Percentiles rank a stretch among this genome's conserved stretches.
Conservation (phyloP, 352 stramenopile species). For the Phytophthora podocarpi region DNA sequence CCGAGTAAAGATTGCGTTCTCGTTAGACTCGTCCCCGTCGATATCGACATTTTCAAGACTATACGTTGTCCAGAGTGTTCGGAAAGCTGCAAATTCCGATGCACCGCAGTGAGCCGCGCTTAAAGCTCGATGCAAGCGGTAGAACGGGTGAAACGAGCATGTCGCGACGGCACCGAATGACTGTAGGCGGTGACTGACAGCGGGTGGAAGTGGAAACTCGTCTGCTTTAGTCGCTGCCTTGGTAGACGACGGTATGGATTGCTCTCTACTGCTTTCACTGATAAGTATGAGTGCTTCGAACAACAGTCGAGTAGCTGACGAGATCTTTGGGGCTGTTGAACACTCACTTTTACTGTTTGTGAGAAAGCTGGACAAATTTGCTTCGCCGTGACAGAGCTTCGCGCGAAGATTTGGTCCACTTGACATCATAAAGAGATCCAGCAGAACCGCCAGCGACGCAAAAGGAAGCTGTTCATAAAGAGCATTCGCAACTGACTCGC, state of each 20-base stretch:
- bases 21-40: not conserved
- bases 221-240: not conserved
- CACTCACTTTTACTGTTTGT: not conserved
- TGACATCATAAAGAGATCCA: constrained; percentile 85
- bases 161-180: constrained; percentile 25
- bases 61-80: constrained; percentile 25
- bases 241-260: too few relatives aligned
- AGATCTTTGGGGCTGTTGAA: constrained; percentile 4
- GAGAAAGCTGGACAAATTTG: constrained; percentile 41
- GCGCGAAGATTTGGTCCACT: constrained; percentile 65
- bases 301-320: constrained; percentile 42
- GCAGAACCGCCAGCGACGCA: constrained; percentile 44
- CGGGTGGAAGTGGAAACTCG: not conserved
- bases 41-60: constrained; percentile 16
- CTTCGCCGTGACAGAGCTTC: constrained; percentile 77
- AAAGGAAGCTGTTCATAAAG: constrained; percentile 56
- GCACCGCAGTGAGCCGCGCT: constrained; percentile 4
- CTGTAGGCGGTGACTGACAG: constrained; percentile 8
- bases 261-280: constrained; percentile 16
- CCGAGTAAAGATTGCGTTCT: constrained; percentile 12
- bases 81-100: constrained; percentile 32
- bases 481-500: constrained; percentile 29
- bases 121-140: constrained; percentile 44
- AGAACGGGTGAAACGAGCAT: constrained; percentile 68
- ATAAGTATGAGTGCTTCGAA: constrained; percentile 39